phyloP scores from a whole-genome alignment of 164 flowering plant species.

The Aristolochia californica region DNA sequence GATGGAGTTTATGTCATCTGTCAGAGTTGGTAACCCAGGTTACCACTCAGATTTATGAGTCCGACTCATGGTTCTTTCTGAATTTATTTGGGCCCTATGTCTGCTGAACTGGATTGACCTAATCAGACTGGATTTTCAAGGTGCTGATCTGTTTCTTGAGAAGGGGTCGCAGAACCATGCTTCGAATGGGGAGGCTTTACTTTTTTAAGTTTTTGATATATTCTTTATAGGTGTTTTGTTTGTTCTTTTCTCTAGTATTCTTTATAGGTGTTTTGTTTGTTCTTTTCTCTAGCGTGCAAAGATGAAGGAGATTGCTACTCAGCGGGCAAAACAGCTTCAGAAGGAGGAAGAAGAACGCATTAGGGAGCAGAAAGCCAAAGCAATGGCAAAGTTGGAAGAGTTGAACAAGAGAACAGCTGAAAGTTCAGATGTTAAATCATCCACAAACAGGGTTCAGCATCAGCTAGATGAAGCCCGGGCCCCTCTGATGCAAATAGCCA shows the following conservation, averaged over 20 bases:
- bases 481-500: too few relatives aligned
- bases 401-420: constrained; percentile 50
- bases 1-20: too few relatives aligned
- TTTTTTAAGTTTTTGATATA: too few relatives aligned
- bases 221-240: neutral
- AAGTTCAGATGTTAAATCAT: constrained; percentile 15
- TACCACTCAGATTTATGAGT: too few relatives aligned
- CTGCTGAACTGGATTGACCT: too few relatives aligned
- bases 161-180: too few relatives aligned
- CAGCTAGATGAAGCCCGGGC: constrained; percentile 24
- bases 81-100: too few relatives aligned
- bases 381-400: constrained; percentile 88
- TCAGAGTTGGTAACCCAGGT: too few relatives aligned
- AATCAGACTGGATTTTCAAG: too few relatives aligned
- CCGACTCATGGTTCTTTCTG: too few relatives aligned
- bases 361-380: constrained; percentile 90
- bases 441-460: constrained; percentile 13
- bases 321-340: constrained; percentile 66
- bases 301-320: constrained; percentile 71
- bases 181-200: too few relatives aligned
- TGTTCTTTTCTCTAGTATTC: constrained; percentile 24
- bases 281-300: constrained; percentile 59
- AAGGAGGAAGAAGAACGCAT: constrained; percentile 88
- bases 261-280: neutral
- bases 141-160: too few relatives aligned